These are phyloP conservation scores for Neurospora sp. DNA, from an alignment of 2,329 filamentous ascomycete species.

Conservation along the genomic window DNA sequence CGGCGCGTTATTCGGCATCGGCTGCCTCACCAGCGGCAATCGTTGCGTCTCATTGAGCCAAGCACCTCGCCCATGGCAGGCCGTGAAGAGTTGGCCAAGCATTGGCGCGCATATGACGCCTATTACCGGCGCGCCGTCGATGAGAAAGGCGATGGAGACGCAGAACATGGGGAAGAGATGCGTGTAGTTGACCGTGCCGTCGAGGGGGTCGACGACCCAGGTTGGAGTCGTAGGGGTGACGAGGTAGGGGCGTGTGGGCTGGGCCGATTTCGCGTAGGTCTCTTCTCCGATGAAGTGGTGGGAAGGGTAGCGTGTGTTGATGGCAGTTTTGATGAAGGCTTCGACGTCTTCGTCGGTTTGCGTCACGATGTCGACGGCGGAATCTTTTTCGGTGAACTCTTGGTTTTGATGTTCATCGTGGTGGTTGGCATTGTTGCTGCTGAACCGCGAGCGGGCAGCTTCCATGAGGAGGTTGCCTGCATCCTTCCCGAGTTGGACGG, in stretches of 20 bases:
- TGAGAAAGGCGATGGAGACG: conserved; percentile 61
- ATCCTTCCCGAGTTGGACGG: conserved; percentile 58
- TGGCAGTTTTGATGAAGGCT: conserved; percentile 53
- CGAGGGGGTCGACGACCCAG: conserved; percentile 69
- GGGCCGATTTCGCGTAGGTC: conserved; percentile 55
- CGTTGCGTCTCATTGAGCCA: conserved; percentile 56
- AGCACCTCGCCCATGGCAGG: conserved; percentile 54
- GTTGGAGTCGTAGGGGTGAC: conserved; percentile 50
- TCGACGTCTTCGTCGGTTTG: conserved; percentile 69
- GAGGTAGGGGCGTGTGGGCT: conserved; percentile 52
- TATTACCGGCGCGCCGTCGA: conserved; percentile 49
- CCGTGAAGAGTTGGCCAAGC: conserved; percentile 57
- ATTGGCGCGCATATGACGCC: conserved; percentile 67
- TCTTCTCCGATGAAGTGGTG: conserved; percentile 67
- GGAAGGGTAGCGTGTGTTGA: conserved; percentile 49
- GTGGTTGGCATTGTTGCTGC: conserved; percentile 21
- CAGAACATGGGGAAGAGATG: conserved; percentile 77
- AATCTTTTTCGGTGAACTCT: conserved; percentile 56
- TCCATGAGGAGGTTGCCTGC: conserved; percentile 59
- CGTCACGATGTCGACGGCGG: conserved; percentile 67
- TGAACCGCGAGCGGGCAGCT: conserved; percentile 47
- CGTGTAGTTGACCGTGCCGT: conserved; percentile 74
- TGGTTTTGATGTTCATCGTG: conserved; percentile 15
- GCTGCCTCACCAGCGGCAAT: conserved; percentile 53
- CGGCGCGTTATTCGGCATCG: conserved; percentile 54